Evolutionary conservation across 1,284 basidiomycete species (phyloP).

Genomic region (Moniliella sp.): DNA sequence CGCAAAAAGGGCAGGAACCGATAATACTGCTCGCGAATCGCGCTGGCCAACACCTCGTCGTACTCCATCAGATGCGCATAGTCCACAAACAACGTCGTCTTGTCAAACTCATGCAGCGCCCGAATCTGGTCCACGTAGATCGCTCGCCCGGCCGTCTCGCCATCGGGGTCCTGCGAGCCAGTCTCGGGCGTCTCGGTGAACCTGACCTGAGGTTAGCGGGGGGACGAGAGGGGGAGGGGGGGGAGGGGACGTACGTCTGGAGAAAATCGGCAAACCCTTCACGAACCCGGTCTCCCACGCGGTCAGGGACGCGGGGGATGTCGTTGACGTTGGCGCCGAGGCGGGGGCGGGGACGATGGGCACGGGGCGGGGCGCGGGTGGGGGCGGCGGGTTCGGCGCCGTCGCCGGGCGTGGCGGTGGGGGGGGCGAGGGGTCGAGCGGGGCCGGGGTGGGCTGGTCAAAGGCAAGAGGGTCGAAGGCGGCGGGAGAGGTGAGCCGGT

Average conservation of each 20-base stretch:
- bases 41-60: conserved; percentile 74
- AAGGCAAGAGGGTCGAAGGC: too few species aligned
- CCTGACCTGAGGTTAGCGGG: conserved; percentile 35
- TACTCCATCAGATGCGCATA: conserved; percentile 68
- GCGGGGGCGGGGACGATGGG: too few species aligned
- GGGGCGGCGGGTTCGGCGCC: too few species aligned
- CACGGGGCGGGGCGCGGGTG: too few species aligned
- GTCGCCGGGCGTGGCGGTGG: too few species aligned
- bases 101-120: conserved; percentile 71
- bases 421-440: too few species aligned
- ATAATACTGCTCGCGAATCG: conserved; percentile 83
- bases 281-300: conserved; percentile 72
- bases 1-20: conserved; percentile 83
- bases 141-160: conserved; percentile 36
- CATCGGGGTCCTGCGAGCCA: conserved; percentile 39
- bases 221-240: not conserved
- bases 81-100: conserved; percentile 88
- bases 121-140: conserved; percentile 77
- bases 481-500: too few species aligned
- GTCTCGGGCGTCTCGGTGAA: conserved; percentile 47
- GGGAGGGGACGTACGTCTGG: conserved; percentile 47
- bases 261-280: conserved; percentile 75
- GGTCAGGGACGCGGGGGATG: conserved; percentile 65
- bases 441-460: too few species aligned
- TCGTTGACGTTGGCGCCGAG: conserved; percentile 35